Percentiles rank a stretch among this genome's conserved stretches.
Evolutionary conservation across 352 stramenopile species (phyloP).

Genomic region (Phytophthora macrochlamydospora): DNA sequence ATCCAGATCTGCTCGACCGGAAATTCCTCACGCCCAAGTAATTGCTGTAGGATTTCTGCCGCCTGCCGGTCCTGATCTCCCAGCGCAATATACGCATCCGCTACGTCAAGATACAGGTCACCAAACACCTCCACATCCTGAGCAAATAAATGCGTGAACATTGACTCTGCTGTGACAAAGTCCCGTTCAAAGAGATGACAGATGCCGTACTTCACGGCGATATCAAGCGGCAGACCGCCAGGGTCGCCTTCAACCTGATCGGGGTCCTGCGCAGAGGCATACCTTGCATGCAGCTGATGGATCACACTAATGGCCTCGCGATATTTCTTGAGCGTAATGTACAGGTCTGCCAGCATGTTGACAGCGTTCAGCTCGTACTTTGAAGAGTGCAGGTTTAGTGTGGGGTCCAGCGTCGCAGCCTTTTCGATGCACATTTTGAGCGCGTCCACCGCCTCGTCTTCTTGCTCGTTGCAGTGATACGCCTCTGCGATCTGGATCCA

Average conservation of each 20-base stretch:
- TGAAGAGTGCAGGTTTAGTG: conserved; percentile 60
- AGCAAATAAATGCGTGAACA: conserved; percentile 85
- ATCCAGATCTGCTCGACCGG: conserved; percentile 82
- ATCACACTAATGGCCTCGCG: conserved; percentile 81
- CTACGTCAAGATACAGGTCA: conserved; percentile 85
- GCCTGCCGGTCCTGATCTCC: conserved; percentile 70
- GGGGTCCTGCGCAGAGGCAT: conserved; percentile 62
- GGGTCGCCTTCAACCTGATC: conserved; percentile 69
- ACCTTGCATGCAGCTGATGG: conserved; percentile 71
- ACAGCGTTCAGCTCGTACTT: conserved; percentile 87
- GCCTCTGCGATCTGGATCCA: conserved; percentile 89
- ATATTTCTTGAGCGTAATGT: conserved; percentile 88
- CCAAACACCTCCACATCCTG: conserved; percentile 87
- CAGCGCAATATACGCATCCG: conserved; percentile 80
- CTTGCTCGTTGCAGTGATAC: conserved; percentile 89
- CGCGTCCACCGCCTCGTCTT: conserved; percentile 84
- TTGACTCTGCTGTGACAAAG: conserved; percentile 72
- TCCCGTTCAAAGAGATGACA: conserved; percentile 83
- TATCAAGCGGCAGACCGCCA: conserved; percentile 77
- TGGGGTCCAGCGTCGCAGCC: conserved; percentile 59
- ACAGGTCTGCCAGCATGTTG: conserved; percentile 90
- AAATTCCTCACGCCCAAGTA: conserved; percentile 75
- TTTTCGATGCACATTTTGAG: conserved; percentile 88
- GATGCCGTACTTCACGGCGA: conserved; percentile 88
- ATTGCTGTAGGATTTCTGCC: conserved; percentile 65